These are phyloP conservation scores for Candida ficus DNA, from an alignment of 805 yeast species.

Conservation along the genomic window DNA sequence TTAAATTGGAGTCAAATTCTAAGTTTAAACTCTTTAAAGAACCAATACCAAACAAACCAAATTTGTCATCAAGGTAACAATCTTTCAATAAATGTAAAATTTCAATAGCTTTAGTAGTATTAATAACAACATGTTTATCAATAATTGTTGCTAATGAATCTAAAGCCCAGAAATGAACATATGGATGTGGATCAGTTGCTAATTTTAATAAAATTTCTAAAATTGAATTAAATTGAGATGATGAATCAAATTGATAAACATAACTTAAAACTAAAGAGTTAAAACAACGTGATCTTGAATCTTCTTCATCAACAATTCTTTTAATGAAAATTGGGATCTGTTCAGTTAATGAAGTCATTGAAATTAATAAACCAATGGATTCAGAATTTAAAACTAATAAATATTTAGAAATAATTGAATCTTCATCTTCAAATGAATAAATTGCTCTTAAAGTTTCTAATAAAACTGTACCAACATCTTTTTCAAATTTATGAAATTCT, in stretches of 20 bases:
- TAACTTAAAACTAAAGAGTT: constrained; percentile 45
- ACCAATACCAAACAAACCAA: constrained; percentile 39
- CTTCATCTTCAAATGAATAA: constrained; percentile 8
- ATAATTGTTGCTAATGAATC: constrained; percentile 53
- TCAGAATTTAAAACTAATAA: constrained; percentile 48
- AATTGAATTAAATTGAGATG: constrained; percentile 37
- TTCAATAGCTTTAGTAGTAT: constrained; percentile 36
- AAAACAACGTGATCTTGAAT: constrained; percentile 62
- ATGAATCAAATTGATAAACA: constrained; percentile 37
- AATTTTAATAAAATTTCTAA: constrained; percentile 56
- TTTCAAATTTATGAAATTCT: constrained; percentile 25
- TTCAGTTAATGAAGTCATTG: constrained; percentile 34
- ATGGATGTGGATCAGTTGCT: constrained; percentile 76
- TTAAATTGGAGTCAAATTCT: constrained; percentile 36
- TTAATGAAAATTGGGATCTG: constrained; percentile 54
- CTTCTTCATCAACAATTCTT: constrained; percentile 56
- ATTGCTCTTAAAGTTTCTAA: constrained; percentile 43
- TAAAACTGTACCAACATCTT: constrained; percentile 38
- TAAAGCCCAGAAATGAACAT: constrained; percentile 71
- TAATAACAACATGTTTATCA: constrained; percentile 47
- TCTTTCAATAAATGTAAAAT: constrained; percentile 36
- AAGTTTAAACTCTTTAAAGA: constrained; percentile 44
- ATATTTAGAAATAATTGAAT: constrained; percentile 15
- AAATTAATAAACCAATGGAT: constrained; percentile 48
- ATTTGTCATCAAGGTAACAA: constrained; percentile 42